Conservation (phyloP, 106 monocot species). For the Ottelia alismoides region DNA sequence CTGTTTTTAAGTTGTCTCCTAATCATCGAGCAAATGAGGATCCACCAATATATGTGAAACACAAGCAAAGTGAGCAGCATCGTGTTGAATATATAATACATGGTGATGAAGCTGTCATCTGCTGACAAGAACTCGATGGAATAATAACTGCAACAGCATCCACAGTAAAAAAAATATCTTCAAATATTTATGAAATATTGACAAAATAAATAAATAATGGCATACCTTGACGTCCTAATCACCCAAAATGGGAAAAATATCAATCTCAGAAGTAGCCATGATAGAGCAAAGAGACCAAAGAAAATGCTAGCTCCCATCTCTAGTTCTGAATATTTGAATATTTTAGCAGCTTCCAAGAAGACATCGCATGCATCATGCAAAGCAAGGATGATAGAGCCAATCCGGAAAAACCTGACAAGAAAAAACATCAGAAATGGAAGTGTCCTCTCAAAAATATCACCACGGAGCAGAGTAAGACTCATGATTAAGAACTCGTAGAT, state of each 20-base stretch:
- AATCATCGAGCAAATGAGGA: too few species aligned
- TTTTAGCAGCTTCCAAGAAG: slow-evolving; percentile 82
- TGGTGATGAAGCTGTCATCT: slow-evolving; percentile 3
- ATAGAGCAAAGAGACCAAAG: slow-evolving; percentile 75
- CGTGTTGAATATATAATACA: too few species aligned
- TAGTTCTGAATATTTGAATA: slow-evolving; percentile 85
- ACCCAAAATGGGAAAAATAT: slow-evolving; percentile 88
- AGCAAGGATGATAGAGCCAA: slow-evolving; percentile 71
- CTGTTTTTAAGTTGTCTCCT: too few species aligned
- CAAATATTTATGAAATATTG: neutral
- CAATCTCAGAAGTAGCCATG: slow-evolving; percentile 73
- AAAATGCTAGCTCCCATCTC: slow-evolving; percentile 67
- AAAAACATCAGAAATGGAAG: too few species aligned
- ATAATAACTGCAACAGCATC: neutral
- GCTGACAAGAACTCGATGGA: slow-evolving; percentile 4
- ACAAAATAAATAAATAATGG: neutral
- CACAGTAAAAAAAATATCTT: neutral
- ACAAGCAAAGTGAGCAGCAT: too few species aligned
- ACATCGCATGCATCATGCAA: slow-evolving; percentile 88
- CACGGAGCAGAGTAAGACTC: too few species aligned
- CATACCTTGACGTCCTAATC: slow-evolving; percentile 69
- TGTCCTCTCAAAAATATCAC: too few species aligned
- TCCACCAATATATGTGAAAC: too few species aligned
- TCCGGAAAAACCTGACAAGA: too few species aligned
- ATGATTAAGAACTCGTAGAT: too few species aligned